Conservation (phyloP, 805 yeast species). For the Martiniozyma abietophila region DNA sequence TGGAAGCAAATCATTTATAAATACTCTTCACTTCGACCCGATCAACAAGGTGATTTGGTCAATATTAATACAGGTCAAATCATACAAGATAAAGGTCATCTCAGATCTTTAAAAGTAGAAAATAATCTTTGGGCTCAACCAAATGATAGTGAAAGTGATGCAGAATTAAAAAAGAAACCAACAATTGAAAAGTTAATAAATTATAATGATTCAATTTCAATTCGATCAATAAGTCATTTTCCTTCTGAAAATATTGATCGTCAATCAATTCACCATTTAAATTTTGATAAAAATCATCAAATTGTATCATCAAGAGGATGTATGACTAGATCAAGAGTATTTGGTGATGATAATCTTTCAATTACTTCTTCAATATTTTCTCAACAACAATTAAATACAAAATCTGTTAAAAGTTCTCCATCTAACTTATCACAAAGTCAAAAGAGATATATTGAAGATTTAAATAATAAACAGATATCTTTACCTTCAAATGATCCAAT, state of each 20-base stretch:
- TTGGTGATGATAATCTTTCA: background rate
- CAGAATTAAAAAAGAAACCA: too few species aligned
- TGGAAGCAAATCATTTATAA: slow-evolving; percentile 49
- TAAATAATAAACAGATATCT: too few species aligned
- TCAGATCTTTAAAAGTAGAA: slow-evolving; percentile 33
- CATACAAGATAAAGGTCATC: slow-evolving; percentile 60
- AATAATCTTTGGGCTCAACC: slow-evolving; percentile 29
- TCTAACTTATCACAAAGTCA: slow-evolving; percentile 1
- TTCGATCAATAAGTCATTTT: background rate
- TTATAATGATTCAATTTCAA: background rate
- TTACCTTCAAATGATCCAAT: slow-evolving; percentile 8
- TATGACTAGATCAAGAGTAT: background rate
- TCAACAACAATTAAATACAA: background rate
- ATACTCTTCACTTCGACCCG: slow-evolving; percentile 38
- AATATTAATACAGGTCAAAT: slow-evolving; percentile 59
- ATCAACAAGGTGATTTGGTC: slow-evolving; percentile 52
- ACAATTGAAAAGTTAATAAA: background rate
- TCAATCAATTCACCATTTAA: too few species aligned
- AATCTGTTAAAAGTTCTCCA: slow-evolving; percentile 1
- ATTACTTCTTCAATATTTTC: background rate
- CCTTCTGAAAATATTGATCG: too few species aligned
- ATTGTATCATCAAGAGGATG: background rate
- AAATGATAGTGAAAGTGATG: background rate
- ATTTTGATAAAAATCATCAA: too few species aligned
- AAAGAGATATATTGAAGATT: slow-evolving; percentile 1